Evolutionary conservation across 768 basidiomycete genomes (phyloP), one percentile per base, ranked within the genome.

Genomic region (Suillus luteus): DNA sequence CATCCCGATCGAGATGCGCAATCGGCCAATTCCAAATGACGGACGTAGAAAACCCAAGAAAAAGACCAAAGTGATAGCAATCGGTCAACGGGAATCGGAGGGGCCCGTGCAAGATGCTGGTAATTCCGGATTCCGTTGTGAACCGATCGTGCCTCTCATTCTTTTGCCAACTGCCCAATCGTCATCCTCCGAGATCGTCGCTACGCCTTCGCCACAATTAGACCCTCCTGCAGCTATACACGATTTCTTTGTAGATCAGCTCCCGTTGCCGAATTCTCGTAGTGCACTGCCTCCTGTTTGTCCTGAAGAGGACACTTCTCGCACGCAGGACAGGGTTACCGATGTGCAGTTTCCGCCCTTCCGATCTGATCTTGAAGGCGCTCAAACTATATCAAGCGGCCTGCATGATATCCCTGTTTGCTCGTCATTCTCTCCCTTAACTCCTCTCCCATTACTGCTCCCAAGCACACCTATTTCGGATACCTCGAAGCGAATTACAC

Each of bases 1-100:
- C 43, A 38, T 62, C 24, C 57, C 61, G 15, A 38, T 35, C 12
- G 27, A 52, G 40, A 38, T 55, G 62, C 62, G 61, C n/a, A 44
- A 35, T 43, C 52, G 61, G 38, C 64, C 64, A 6, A 37, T 63
- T 41, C 64, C 49, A n/a, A 64, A 62, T 55, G 61, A 64, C 7
- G 63, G 63, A 38, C 63, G 63, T 60, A 38, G 27, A 11, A 58
- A 12, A 31, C 10, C 57, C 11, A 58, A 31, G 40, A 41, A 41
- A 58, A 58, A 19, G 40, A 17, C 15, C 40, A 41, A 41, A 10
- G 40, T 2, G 17, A 33, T 10, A 35, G 37, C 40, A 41, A 8
- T 12, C 57, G 12, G 40, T 31, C 57, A 19, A 3, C 4, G 24
- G 40, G 40, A 31, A 17, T 41, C 27, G 31, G 57, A 17, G 17